A percentile compares a stretch with the other conserved stretches of the same genome.
Conservation (phyloP, 805 yeast genomes). For the Candida manassasensis region DNA sequence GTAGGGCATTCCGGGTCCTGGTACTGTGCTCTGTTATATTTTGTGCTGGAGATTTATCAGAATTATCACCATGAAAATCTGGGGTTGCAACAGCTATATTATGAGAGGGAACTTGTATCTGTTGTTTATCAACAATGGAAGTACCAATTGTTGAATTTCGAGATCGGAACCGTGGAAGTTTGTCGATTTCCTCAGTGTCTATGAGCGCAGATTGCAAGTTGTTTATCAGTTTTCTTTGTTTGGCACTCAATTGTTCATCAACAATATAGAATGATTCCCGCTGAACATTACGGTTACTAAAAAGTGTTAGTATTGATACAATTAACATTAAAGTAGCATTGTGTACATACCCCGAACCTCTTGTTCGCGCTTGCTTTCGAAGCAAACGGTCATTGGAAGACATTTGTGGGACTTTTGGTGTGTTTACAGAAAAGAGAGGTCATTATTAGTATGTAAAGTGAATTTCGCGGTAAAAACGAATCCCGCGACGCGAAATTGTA, state of each 20-base stretch:
- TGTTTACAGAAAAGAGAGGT: too few species aligned
- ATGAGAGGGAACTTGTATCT: background rate
- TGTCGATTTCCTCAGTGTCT: conserved; percentile 16
- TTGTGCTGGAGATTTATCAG: conserved; percentile 1
- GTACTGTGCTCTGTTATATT: background rate
- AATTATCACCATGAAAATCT: too few species aligned
- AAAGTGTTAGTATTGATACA: background rate
- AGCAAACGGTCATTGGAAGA: background rate
- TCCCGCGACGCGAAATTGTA: too few species aligned
- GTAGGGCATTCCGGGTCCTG: background rate
- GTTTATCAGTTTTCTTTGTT: background rate
- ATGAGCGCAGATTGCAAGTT: conserved; percentile 21
- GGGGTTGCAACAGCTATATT: conserved; percentile 7
- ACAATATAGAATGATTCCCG: conserved; percentile 3
- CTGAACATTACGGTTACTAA: conserved; percentile 3
- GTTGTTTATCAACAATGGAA: background rate
- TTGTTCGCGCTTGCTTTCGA: conserved; percentile 22
- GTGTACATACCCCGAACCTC: conserved; percentile 41
- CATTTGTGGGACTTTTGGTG: too few species aligned
- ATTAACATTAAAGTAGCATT: background rate
- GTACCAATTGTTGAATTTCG: conserved; percentile 6
- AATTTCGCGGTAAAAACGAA: too few species aligned
- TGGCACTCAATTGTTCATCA: conserved; percentile 2
- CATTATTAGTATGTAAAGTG: too few species aligned
- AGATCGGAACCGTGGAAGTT: conserved; percentile 7